Evolutionary conservation across 176 grass and related monocot genomes (phyloP), one percentile per base, ranked within the genome.

Genomic region (Cymbopogon citratus): DNA sequence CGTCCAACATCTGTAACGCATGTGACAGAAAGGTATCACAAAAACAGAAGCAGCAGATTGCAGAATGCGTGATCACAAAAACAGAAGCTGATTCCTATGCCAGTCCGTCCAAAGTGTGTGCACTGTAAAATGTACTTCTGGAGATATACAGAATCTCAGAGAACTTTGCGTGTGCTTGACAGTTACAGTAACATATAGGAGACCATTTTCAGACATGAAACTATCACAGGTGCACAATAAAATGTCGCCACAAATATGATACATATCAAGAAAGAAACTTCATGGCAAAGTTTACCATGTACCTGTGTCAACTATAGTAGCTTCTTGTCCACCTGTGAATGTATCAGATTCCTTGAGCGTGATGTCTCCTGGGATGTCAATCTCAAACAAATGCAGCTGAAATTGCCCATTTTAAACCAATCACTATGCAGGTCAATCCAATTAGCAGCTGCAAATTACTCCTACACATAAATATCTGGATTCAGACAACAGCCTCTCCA

Each of bases 341-440:
- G 63, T 87, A 51, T 88, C 89, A 77, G 87, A 92, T 87, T 90
- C 89, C 29, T 48, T 90, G 36, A 87, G 34, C 27, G 35, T 83
- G 73, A 85, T 83, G 61, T 94, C 85, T 85, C 92, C 74, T 6
- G 81, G 80, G 36, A 91, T 72, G 33, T 88, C 81, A 16, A 80
- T 45, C 26, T 89, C 84, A 45, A 94, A 90, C 68, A 92, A 59
- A 84, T 92, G 90, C 79, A 92, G 77, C 87, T 92, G 90, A 81
- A 84, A 39, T 57, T 18, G 3, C 16, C 14, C n/a, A n/a, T n/a
- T n/a, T n/a, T n/a, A n/a, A n/a, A n/a, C n/a, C n/a, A 28, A 12
- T 86, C 15, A 23, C 7, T 28, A 45, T 46, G 28, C 24, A 28
- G 39, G 34, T 40, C 38, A 29, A 59, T 36, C 16, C 24, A 80